A percentile compares a stretch with the other conserved stretches of the same genome.
Evolutionary conservation across 208 protist genomes (phyloP).

Genomic region (Eutreptiella sp.): DNA sequence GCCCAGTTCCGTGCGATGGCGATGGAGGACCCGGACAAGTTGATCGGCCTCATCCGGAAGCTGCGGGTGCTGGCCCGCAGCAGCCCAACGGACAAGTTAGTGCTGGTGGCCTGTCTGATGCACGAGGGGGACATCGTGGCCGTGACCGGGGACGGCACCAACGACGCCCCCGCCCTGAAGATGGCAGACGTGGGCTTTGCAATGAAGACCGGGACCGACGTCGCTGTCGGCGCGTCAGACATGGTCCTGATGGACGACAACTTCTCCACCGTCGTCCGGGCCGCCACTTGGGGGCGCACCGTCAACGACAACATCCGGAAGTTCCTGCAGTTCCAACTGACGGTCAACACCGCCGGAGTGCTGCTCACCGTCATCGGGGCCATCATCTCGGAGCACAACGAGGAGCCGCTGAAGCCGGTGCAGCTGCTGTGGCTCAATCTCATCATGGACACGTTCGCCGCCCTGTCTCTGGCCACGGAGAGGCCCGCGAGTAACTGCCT

Average conservation of each 20-base stretch:
- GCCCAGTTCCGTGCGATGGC: slow-evolving; percentile 58
- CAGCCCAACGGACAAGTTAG: slow-evolving; percentile 74
- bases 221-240: slow-evolving; percentile 82
- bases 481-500: slow-evolving; percentile 73
- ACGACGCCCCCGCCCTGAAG: slow-evolving; percentile 93
- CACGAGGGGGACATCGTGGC: slow-evolving; percentile 60
- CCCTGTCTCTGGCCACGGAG: slow-evolving; percentile 93
- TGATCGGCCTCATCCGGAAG: slow-evolving; percentile 56
- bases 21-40: slow-evolving; percentile 35
- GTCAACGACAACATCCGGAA: slow-evolving; percentile 87
- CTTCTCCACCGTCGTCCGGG: slow-evolving; percentile 92
- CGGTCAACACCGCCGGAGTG: slow-evolving; percentile 92
- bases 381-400: slow-evolving; percentile 39
- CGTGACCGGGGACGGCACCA: slow-evolving; percentile 91
- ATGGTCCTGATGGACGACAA: slow-evolving; percentile 95
- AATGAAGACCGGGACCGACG: slow-evolving; percentile 93
- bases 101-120: slow-evolving; percentile 72
- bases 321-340: slow-evolving; percentile 97
- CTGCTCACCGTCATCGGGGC: slow-evolving; percentile 83
- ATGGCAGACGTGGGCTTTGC: slow-evolving; percentile 92
- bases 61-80: slow-evolving; percentile 77
- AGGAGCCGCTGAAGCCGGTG: slow-evolving; percentile 77
- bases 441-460: slow-evolving; percentile 98
- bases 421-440: slow-evolving; percentile 98
- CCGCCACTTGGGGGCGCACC: slow-evolving; percentile 77